phyloP scores from a whole-genome alignment of 176 grass and related monocot species.

The Aechmea fasciata region DNA sequence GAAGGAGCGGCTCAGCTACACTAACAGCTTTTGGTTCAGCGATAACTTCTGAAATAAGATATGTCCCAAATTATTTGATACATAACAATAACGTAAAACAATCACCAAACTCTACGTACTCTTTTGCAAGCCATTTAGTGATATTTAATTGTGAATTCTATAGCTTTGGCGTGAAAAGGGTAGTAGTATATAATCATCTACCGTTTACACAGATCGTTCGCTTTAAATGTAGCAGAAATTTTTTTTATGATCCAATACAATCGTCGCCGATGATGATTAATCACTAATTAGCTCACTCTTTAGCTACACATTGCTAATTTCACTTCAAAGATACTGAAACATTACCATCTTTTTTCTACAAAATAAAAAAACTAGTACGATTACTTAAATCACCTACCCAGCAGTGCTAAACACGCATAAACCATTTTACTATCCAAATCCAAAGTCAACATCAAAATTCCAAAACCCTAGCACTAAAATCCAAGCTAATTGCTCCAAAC shows the following conservation, averaged over 20 bases:
- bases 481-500: background rate
- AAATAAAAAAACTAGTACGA: background rate
- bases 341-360: background rate
- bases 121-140: too few relatives aligned
- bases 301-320: background rate
- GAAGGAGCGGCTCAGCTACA: conserved; percentile 64
- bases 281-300: background rate
- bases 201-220: too few relatives aligned
- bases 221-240: background rate
- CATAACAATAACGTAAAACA: background rate
- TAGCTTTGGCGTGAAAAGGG: too few relatives aligned
- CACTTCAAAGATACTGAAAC: background rate
- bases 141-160: too few relatives aligned
- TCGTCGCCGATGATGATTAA: background rate
- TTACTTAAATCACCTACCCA: background rate
- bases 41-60: conserved; percentile 46
- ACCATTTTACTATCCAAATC: background rate
- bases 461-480: background rate
- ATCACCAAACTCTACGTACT: too few relatives aligned
- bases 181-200: too few relatives aligned
- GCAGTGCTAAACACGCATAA: background rate
- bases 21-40: conserved; percentile 28
- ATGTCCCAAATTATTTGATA: background rate
- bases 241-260: background rate
- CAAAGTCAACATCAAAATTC: background rate